Percentiles rank a stretch among this genome's conserved stretches.
phyloP scores from a whole-genome alignment of 2,329 filamentous ascomycete species.

The Aspergillus floridensis region DNA sequence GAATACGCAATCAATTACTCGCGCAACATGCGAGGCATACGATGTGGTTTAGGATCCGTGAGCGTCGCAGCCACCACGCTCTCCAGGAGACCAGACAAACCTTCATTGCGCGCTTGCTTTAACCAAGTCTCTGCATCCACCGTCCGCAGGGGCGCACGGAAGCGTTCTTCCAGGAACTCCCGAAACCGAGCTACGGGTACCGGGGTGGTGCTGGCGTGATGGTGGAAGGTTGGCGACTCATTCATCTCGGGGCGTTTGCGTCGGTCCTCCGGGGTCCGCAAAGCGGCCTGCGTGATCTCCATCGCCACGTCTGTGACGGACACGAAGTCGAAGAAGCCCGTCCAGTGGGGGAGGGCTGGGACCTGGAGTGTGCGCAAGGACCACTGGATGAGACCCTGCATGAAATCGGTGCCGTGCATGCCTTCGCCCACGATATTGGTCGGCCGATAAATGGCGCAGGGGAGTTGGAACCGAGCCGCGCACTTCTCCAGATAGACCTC shows the following conservation, averaged over 20 bases:
- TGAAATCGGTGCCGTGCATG: not conserved
- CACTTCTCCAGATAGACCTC: slow-evolving; percentile 37
- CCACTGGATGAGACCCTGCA: not conserved
- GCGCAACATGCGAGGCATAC: not conserved
- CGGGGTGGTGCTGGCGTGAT: not conserved
- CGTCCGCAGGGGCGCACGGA: not conserved
- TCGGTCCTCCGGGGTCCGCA: not conserved
- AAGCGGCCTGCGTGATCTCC: not conserved
- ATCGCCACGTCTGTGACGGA: not conserved
- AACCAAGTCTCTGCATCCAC: not conserved
- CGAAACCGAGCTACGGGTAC: not conserved
- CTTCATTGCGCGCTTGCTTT: not conserved
- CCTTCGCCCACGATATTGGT: not conserved
- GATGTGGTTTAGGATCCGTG: not conserved
- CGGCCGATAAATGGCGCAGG: not conserved
- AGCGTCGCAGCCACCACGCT: not conserved
- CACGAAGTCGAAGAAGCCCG: not conserved
- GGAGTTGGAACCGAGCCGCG: not conserved
- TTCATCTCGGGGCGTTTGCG: not conserved
- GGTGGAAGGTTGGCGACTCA: not conserved
- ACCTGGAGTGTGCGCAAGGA: not conserved
- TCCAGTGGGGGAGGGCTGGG: not conserved
- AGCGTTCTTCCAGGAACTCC: not conserved
- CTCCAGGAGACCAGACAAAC: not conserved
- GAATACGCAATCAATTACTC: not conserved